Evolutionary conservation across 1,139 yeast genomes (phyloP), one percentile per base, ranked within the genome.

Genomic region (Debaryomyces robertsiae): DNA sequence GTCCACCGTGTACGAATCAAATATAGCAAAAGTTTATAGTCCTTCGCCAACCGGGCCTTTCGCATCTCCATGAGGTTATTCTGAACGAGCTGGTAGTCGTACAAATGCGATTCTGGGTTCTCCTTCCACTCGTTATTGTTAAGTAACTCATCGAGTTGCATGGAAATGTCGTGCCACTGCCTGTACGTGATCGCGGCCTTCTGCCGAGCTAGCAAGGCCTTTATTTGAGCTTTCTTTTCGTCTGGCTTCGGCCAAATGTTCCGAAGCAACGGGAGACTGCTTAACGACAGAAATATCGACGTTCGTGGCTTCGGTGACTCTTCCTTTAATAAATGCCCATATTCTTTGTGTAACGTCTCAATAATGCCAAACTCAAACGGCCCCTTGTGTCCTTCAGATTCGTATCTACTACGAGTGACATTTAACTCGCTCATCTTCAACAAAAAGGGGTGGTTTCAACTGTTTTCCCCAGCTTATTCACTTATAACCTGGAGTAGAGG

Each of bases 1-100:
- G 81, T 78, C 87, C 96, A 84, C 24, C 86, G 81, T 0, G 97
- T 91, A 42, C 98, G 65, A 7, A 93, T 80, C 18, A 88, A 67
- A 55, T 87, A 88, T 17, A 91, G 63, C 27, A 93, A 63, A 33
- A 75, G 69, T 41, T 77, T 72, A 52, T 76, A 78, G 55, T 93
- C 87, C 24, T 76, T 73, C 9, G 67, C 54, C 19, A 60, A 43
- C 30, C 97, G 68, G 1, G 93, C 89, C 2, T 63, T 60, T 36
- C 77, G 66, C 70, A 93, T 69, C 44, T 83, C 83, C n/a, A 58
- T 52, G 39, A 89, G 64, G 43, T 81, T 69, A 11, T 62, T 61
- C 45, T 67, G 65, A 1, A 93, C 77, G 32, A 86, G 65, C 43
- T 78, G 71, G 53, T 79, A 81, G 61, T 93, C 96, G 55, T 90